These are phyloP conservation scores for Colletotrichum sp. DNA, from an alignment of 2,329 filamentous ascomycete species.

Conservation along the genomic window DNA sequence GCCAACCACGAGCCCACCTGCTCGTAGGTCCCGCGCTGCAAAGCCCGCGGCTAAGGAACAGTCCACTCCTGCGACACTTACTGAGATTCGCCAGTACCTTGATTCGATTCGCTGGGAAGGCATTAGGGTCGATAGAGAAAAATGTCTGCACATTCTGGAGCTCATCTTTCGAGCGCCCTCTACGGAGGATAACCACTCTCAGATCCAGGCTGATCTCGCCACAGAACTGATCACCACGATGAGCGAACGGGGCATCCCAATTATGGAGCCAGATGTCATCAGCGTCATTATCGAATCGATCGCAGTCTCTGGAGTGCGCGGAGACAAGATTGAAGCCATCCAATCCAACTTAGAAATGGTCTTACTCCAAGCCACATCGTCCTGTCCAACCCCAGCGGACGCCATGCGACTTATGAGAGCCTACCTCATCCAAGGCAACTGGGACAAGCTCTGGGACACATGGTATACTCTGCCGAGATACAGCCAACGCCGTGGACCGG, in stretches of 20 bases:
- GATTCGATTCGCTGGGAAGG: conserved; percentile 44
- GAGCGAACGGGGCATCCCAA: conserved; percentile 47
- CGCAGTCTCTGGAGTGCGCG: conserved; percentile 34
- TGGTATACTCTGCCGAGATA: conserved; percentile 63
- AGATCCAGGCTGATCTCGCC: conserved; percentile 40
- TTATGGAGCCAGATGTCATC: conserved; percentile 53
- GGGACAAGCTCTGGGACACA: conserved; percentile 63
- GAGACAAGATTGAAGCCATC: conserved; percentile 39
- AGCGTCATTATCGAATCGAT: conserved; percentile 49
- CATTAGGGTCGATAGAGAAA: conserved; percentile 36
- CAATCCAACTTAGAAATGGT: conserved; percentile 51
- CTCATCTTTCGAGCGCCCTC: conserved; percentile 37
- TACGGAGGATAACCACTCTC: conserved; percentile 24
- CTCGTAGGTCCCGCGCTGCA: neutral
- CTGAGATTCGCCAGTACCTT: conserved; percentile 30
- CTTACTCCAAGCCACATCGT: conserved; percentile 39
- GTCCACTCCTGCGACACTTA: neutral
- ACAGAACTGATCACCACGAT: conserved; percentile 50
- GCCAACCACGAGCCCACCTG: neutral
- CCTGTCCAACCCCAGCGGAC: conserved; percentile 41
- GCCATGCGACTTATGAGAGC: conserved; percentile 48
- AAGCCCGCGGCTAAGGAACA: neutral
- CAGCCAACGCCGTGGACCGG: conserved; percentile 50
- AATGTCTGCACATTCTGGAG: conserved; percentile 41
- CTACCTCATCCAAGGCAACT: conserved; percentile 53